Percentiles rank a stretch among this genome's conserved stretches.
Conservation (phyloP, 352 stramenopile genomes). For the Phytophthora chlamydospora region DNA sequence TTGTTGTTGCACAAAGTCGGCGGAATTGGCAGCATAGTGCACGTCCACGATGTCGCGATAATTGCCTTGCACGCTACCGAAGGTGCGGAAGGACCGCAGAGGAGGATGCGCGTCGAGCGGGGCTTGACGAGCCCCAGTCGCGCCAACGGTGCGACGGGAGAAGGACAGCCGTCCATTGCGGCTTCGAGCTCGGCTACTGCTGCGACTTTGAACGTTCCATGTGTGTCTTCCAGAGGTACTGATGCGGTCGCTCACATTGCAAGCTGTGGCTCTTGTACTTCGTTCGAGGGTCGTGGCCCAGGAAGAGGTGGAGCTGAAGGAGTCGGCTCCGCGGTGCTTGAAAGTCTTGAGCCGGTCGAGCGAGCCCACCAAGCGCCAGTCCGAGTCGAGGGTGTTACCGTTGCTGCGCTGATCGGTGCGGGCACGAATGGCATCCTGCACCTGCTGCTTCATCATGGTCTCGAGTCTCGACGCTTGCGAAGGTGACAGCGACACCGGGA, state of each 20-base stretch:
- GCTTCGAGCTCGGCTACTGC: slow-evolving; percentile 9
- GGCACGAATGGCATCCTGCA: slow-evolving; percentile 49
- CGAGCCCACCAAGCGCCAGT: slow-evolving; percentile 46
- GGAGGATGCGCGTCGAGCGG: slow-evolving; percentile 13
- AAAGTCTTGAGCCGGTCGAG: slow-evolving; percentile 50
- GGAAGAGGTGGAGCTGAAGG: slow-evolving; percentile 26
- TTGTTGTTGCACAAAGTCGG: slow-evolving; percentile 50
- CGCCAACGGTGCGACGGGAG: slow-evolving; percentile 20
- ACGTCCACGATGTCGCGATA: slow-evolving; percentile 56
- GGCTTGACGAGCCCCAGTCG: slow-evolving; percentile 12
- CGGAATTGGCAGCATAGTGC: slow-evolving; percentile 41
- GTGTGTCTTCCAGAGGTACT: slow-evolving; percentile 4
- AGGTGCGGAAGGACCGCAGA: slow-evolving; percentile 52
- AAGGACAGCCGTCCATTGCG: slow-evolving; percentile 7
- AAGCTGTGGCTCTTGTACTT: slow-evolving; percentile 14
- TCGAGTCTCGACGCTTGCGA: slow-evolving; percentile 40
- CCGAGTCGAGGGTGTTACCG: slow-evolving; percentile 36
- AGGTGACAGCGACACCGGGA: slow-evolving; percentile 34
- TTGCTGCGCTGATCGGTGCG: slow-evolving; percentile 25
- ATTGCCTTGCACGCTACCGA: slow-evolving; percentile 55
- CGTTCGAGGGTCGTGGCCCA: slow-evolving; percentile 32
- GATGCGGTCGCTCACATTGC: slow-evolving; percentile 24
- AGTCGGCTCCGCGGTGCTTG: slow-evolving; percentile 41
- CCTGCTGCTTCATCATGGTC: slow-evolving; percentile 46
- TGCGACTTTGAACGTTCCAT: slow-evolving; percentile 17